Conservation (phyloP, 1,284 basidiomycete genomes). For the Malassezia slooffiae region DNA sequence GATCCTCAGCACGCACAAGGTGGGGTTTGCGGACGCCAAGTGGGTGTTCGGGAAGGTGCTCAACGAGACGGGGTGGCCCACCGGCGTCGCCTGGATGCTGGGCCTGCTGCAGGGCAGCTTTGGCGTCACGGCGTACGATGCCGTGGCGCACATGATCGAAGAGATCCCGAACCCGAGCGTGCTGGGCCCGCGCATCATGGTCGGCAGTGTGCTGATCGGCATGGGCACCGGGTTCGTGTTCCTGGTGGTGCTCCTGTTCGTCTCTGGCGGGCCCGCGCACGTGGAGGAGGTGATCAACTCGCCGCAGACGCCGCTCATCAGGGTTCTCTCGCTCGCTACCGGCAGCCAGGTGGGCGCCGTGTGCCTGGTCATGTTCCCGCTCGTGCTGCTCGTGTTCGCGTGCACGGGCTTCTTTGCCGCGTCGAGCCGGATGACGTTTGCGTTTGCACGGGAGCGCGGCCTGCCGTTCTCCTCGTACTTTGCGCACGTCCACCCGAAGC, state of each 20-base stretch:
- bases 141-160: slow-evolving; percentile 52
- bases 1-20: too few species aligned
- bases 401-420: slow-evolving; percentile 47
- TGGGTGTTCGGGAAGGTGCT: slow-evolving; percentile 49
- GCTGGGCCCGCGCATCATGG: slow-evolving; percentile 56
- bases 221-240: slow-evolving; percentile 55
- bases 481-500: slow-evolving; percentile 50
- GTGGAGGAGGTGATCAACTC: slow-evolving; percentile 53
- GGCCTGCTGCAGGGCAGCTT: slow-evolving; percentile 49
- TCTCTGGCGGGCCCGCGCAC: slow-evolving; percentile 51
- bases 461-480: slow-evolving; percentile 56
- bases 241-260: slow-evolving; percentile 60
- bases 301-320: slow-evolving; percentile 57
- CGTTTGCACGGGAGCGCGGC: slow-evolving; percentile 61
- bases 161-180: slow-evolving; percentile 56
- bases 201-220: slow-evolving; percentile 58
- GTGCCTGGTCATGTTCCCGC: slow-evolving; percentile 50
- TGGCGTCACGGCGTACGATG: slow-evolving; percentile 44
- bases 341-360: slow-evolving; percentile 57
- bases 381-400: slow-evolving; percentile 47
- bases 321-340: slow-evolving; percentile 58
- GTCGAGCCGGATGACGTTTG: slow-evolving; percentile 59
- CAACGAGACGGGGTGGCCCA: slow-evolving; percentile 50
- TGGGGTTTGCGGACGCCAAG: slow-evolving; percentile 46
- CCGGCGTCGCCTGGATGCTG: slow-evolving; percentile 49